These are phyloP conservation scores for Tulasnella calospora DNA, from an alignment of 768 basidiomycete species.

Conservation along the genomic window DNA sequence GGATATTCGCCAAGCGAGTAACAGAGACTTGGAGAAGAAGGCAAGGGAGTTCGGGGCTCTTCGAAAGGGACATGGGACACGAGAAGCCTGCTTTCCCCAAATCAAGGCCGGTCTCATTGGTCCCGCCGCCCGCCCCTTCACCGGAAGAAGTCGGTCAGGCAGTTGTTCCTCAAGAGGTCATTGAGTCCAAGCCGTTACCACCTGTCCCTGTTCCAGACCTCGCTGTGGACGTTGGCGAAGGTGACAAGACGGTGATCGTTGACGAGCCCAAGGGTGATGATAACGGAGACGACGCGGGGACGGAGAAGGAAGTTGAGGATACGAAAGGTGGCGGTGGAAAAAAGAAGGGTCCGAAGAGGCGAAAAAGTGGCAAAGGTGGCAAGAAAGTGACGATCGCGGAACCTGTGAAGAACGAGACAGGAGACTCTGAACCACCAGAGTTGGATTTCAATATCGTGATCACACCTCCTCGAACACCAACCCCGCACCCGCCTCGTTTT, in stretches of 20 bases:
- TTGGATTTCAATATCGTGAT: background rate
- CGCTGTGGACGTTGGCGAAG: background rate
- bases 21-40: background rate
- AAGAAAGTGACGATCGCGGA: constrained; percentile 32
- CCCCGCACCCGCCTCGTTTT: constrained; percentile 40
- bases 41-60: background rate
- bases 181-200: constrained; percentile 10
- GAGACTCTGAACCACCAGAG: constrained; percentile 1
- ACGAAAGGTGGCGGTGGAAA: constrained; percentile 30
- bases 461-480: background rate
- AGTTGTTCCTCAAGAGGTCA: background rate
- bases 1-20: constrained; percentile 20
- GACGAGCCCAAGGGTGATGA: constrained; percentile 11
- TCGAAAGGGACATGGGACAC: constrained; percentile 1
- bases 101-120: background rate
- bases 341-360: constrained; percentile 30
- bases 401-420: constrained; percentile 30
- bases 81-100: background rate
- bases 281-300: constrained; percentile 25
- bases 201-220: background rate
- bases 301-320: constrained; percentile 28
- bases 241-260: constrained; percentile 18
- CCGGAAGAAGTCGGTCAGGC: background rate
- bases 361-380: constrained; percentile 27
- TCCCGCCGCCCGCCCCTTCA: background rate